These are phyloP conservation scores for Hyaloscypha bicolor DNA, from an alignment of 495 filamentous ascomycete species.

Conservation along the genomic window DNA sequence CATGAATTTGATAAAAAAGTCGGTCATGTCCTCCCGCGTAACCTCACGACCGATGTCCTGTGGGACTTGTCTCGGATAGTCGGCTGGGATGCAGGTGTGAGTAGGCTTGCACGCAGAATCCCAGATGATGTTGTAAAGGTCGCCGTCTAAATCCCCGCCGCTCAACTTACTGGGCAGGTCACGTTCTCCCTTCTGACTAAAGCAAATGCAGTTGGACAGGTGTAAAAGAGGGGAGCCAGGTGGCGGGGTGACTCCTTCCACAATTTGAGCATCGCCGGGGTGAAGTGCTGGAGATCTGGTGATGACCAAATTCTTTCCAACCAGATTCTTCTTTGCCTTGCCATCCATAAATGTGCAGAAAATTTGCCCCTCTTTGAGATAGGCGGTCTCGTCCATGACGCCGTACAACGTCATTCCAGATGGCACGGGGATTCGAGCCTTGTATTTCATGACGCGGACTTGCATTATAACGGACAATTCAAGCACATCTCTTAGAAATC, in stretches of 20 bases:
- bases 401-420: constrained; percentile 61
- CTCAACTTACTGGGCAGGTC: constrained; percentile 76
- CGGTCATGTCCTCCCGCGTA: constrained; percentile 59
- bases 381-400: constrained; percentile 78
- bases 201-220: constrained; percentile 71
- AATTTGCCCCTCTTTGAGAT: constrained; percentile 65
- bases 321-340: constrained; percentile 23
- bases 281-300: constrained; percentile 76
- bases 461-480: constrained; percentile 65
- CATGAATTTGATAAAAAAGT: constrained; percentile 83
- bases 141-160: constrained; percentile 82
- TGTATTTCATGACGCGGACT: constrained; percentile 72
- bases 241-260: constrained; percentile 54
- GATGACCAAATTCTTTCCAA: constrained; percentile 50
- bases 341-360: constrained; percentile 46
- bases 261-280: constrained; percentile 75
- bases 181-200: constrained; percentile 65
- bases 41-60: constrained; percentile 58
- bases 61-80: constrained; percentile 61
- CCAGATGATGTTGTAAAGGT: constrained; percentile 74
- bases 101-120: constrained; percentile 51
- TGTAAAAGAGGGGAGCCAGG: constrained; percentile 55
- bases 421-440: constrained; percentile 67
- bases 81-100: constrained; percentile 55
- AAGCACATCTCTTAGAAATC: constrained; percentile 63